phyloP scores from a whole-genome alignment of 306 rosid species.

The Vigna mungo region DNA sequence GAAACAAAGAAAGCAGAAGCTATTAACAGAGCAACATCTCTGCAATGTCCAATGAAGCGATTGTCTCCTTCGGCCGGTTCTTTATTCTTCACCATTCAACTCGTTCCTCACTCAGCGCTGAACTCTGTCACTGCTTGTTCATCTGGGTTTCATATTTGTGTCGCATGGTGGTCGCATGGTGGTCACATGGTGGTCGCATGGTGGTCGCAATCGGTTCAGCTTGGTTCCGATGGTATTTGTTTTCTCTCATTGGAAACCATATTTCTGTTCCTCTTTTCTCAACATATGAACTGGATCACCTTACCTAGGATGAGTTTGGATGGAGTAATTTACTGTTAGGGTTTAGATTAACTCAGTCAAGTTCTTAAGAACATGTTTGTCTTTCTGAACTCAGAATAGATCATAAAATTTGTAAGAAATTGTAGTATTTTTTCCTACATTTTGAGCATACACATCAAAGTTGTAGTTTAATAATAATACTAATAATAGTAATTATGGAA shows the following conservation, averaged over 20 bases:
- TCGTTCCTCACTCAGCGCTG: constrained; percentile 43
- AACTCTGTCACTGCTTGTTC: constrained; percentile 28
- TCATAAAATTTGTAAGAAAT: too few relatives aligned
- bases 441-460: too few relatives aligned
- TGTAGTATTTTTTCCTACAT: too few relatives aligned
- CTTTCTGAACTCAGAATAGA: too few relatives aligned
- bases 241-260: too few relatives aligned
- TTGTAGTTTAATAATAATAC: too few relatives aligned
- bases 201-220: constrained; percentile 27
- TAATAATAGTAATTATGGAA: too few relatives aligned
- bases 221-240: constrained; percentile 65
- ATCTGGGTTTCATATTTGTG: not conserved
- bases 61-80: constrained; percentile 43
- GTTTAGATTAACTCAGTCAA: too few relatives aligned
- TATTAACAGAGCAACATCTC: too few relatives aligned
- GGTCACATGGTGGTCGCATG: not conserved
- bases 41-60: constrained; percentile 2
- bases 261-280: not conserved
- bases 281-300: not conserved
- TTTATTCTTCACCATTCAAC: constrained; percentile 32
- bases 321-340: too few relatives aligned
- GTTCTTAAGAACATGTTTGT: too few relatives aligned
- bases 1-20: too few relatives aligned
- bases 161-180: not conserved
- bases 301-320: not conserved